Evolutionary conservation across 176 grass and related monocot species (phyloP).

Genomic region (Chrysopogon serrulatus): DNA sequence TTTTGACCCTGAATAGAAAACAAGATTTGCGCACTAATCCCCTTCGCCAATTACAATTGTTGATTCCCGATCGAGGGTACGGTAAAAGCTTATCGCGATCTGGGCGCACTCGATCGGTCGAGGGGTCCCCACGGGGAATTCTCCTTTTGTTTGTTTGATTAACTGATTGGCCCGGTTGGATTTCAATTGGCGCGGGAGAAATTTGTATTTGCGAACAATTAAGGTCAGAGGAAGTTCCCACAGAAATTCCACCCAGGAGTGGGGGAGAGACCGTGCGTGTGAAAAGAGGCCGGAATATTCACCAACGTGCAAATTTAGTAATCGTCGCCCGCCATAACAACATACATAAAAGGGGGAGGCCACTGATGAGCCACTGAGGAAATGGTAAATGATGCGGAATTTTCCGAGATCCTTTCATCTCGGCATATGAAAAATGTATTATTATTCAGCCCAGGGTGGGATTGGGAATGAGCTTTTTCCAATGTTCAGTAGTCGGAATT

Average conservation of each 20-base stretch:
- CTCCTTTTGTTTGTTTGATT: neutral
- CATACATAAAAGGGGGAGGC: neutral
- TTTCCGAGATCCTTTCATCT: neutral
- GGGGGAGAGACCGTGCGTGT: neutral
- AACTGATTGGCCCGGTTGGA: neutral
- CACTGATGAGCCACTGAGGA: neutral
- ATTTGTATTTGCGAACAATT: conserved; percentile 3
- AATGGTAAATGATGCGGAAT: conserved; percentile 22
- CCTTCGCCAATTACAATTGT: conserved; percentile 1
- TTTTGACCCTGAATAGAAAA: conserved; percentile 40
- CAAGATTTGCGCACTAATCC: neutral
- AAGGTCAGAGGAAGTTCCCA: neutral
- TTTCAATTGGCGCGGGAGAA: neutral
- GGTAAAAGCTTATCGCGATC: conserved; percentile 14
- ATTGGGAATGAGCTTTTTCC: neutral
- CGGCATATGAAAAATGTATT: neutral
- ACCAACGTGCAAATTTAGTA: neutral
- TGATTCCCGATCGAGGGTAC: neutral
- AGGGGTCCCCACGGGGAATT: no score
- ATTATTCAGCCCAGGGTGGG: neutral
- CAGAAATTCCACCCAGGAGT: neutral
- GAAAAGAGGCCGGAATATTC: conserved; percentile 25
- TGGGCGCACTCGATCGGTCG: conserved; percentile 1
- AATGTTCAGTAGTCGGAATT: neutral
- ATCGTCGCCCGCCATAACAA: neutral